Evolutionary conservation across 2,329 filamentous ascomycete genomes (phyloP), one percentile per base, ranked within the genome.

Genomic region (Tolypocladium paradoxum): DNA sequence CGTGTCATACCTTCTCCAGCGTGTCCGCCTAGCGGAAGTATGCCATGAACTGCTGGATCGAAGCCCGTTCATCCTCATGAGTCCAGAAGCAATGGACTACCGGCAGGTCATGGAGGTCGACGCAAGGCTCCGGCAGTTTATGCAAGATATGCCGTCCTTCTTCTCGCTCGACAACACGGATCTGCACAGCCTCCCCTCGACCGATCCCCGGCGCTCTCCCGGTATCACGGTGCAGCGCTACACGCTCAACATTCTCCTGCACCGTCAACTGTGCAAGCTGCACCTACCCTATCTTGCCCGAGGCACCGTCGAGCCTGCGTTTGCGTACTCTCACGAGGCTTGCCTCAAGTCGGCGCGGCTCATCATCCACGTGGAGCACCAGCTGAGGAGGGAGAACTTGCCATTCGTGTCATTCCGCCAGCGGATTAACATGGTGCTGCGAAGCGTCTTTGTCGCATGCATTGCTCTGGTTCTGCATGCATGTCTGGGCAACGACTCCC

Each of bases 1-100:
- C 22, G 62, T 70, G 51, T 70, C 69, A 1, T 71, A 68, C 49
- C 66, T 70, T 31, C 57, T 74, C 12, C 66, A 71, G 43, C 67
- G 71, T 18, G 62, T 69, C 50, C 66, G 64, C 5, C 61, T 74
- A 0, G 65, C 67, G 8, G 70, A 73, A 38, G 56, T 72, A 22
- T 64, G 63, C 51, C 70, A 69, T 9, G 56, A 59, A 5, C 64
- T 71, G 12, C 60, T 65, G 12, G 72, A 74, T 45, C 59, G 61
- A 16, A 61, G 61, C 16, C 62, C 63, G 7, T 56, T 64, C 18
- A 56, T 56, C 11, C 54, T 58, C 1, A 57, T 62, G 8, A 61
- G 55, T 14, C 55, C 58, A n/a, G 69, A 72, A 12, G 61, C 64
- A 24, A 58, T 63, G 4, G 57, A 66, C 29, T 68, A 70, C 38